These are phyloP conservation scores for Spathaspora passalidarum DNA, from an alignment of 805 yeast genomes.

Conservation along the genomic window DNA sequence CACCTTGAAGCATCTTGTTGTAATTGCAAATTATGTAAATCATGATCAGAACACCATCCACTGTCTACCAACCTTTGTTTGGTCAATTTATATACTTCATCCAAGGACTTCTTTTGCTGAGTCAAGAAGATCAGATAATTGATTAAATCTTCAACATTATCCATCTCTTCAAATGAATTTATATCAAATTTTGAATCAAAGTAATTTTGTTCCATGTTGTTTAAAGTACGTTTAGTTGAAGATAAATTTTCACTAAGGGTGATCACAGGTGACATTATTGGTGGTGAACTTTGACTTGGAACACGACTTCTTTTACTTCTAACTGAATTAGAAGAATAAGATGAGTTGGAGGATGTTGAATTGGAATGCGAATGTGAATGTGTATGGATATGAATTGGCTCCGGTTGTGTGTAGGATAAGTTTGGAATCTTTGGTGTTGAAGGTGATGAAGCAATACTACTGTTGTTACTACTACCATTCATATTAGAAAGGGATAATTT, in stretches of 20 bases:
- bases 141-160: slow-evolving; percentile 19
- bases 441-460: slow-evolving; percentile 11
- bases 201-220: slow-evolving; percentile 33
- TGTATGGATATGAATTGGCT: slow-evolving; percentile 4
- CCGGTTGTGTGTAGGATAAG: background rate
- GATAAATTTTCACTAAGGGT: slow-evolving; percentile 36
- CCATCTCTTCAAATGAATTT: slow-evolving; percentile 20
- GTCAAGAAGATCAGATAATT: slow-evolving; percentile 31
- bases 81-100: slow-evolving; percentile 32
- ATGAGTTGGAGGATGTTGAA: slow-evolving; percentile 5
- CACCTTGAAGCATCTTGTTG: slow-evolving; percentile 36
- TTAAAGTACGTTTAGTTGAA: slow-evolving; percentile 23
- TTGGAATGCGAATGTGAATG: slow-evolving; percentile 8
- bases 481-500: slow-evolving; percentile 26
- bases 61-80: slow-evolving; percentile 27
- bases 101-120: slow-evolving; percentile 31
- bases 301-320: slow-evolving; percentile 7
- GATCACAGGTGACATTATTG: slow-evolving; percentile 35
- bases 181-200: slow-evolving; percentile 21
- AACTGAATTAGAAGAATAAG: background rate
- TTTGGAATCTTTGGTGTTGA: background rate
- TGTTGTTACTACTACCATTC: slow-evolving; percentile 1
- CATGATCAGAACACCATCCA: slow-evolving; percentile 44
- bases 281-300: slow-evolving; percentile 16
- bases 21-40: slow-evolving; percentile 36